Evolutionary conservation across 2,329 filamentous ascomycete species (phyloP).

Genomic region (Sarocladium kiliense): DNA sequence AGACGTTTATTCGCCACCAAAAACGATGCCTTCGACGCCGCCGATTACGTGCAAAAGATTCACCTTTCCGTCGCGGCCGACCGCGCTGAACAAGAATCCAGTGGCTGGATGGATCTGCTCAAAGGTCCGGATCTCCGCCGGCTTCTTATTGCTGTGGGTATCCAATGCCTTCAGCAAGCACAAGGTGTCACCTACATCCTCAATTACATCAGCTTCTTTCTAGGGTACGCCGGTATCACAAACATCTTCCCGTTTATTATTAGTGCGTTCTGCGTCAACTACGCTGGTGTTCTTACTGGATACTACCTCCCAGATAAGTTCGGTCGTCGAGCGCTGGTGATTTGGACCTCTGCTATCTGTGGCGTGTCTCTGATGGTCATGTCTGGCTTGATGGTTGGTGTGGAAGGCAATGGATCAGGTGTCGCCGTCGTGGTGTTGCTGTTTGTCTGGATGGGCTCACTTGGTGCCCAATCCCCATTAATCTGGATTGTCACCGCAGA

Average conservation of each 20-base stretch:
- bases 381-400: neutral
- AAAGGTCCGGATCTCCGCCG: neutral
- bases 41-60: neutral
- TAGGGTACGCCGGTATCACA: neutral
- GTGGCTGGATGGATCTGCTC: neutral
- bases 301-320: neutral
- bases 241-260: conserved; percentile 5
- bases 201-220: conserved; percentile 1
- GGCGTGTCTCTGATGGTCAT: neutral
- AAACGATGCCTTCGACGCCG: neutral
- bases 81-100: neutral
- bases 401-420: neutral
- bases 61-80: neutral
- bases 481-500: neutral
- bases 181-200: conserved; percentile 1
- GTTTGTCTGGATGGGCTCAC: neutral
- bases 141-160: neutral
- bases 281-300: neutral
- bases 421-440: neutral
- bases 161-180: neutral
- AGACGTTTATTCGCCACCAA: neutral
- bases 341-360: neutral
- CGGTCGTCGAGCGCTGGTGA: neutral
- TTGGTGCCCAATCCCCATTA: neutral
- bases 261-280: neutral